Evolutionary conservation across 495 filamentous ascomycete genomes (phyloP).

Genomic region (Trichoderma erinaceum): DNA sequence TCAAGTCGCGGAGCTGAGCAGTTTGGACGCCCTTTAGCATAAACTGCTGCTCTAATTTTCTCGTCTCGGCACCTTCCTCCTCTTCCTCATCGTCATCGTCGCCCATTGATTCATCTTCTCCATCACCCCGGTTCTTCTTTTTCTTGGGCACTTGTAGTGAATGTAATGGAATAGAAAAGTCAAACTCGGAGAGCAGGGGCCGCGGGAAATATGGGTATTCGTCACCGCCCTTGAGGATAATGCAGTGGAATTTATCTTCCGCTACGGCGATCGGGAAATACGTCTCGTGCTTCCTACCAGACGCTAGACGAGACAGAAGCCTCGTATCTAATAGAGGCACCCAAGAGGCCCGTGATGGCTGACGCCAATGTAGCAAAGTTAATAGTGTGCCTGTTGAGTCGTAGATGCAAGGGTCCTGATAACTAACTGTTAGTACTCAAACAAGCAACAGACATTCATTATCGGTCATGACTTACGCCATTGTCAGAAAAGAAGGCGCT

Average conservation of each 20-base stretch:
- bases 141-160: constrained; percentile 33
- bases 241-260: constrained; percentile 90
- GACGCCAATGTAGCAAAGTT: constrained; percentile 85
- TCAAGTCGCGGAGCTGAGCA: constrained; percentile 64
- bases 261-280: constrained; percentile 97
- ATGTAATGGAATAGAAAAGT: constrained; percentile 77
- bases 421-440: neutral
- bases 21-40: constrained; percentile 67
- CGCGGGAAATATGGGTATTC: constrained; percentile 92
- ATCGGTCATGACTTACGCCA: constrained; percentile 50
- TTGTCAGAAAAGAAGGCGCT: constrained; percentile 87
- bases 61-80: constrained; percentile 29
- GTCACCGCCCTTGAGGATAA: constrained; percentile 94
- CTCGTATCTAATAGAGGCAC: constrained; percentile 86
- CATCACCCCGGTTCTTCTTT: constrained; percentile 34
- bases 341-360: constrained; percentile 78
- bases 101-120: constrained; percentile 32
- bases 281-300: constrained; percentile 76
- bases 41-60: constrained; percentile 66
- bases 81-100: constrained; percentile 31
- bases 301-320: constrained; percentile 69
- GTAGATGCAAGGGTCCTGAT: constrained; percentile 87
- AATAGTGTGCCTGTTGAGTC: constrained; percentile 83
- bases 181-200: constrained; percentile 86
- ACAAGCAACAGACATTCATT: neutral